These are phyloP conservation scores for Pichia cactophila DNA, from an alignment of 1,139 yeast species.

Conservation along the genomic window DNA sequence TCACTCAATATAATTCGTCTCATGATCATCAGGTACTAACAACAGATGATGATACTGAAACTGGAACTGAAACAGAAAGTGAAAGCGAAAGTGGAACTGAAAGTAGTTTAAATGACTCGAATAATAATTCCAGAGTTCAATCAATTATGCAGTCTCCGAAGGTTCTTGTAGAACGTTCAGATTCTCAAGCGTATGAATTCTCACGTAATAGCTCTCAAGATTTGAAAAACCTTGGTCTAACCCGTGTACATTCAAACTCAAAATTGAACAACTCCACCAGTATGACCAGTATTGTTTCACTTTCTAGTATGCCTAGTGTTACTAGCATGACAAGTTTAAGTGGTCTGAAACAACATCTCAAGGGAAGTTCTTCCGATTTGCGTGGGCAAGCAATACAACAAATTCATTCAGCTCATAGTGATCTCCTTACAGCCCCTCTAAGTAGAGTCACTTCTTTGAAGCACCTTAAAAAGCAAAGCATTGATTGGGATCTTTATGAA, in stretches of 20 bases:
- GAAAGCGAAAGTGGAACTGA: slow-evolving; percentile 27
- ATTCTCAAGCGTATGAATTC: slow-evolving; percentile 28
- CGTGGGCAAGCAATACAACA: slow-evolving; percentile 11
- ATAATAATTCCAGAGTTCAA: not conserved
- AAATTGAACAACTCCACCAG: slow-evolving; percentile 6
- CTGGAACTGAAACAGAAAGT: slow-evolving; percentile 22
- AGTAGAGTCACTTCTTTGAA: slow-evolving; percentile 11
- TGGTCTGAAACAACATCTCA: slow-evolving; percentile 10
- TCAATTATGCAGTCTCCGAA: slow-evolving; percentile 6
- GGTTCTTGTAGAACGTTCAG: slow-evolving; percentile 19
- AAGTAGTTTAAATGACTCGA: slow-evolving; percentile 25
- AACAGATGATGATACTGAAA: slow-evolving; percentile 21
- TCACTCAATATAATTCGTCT: slow-evolving; percentile 35
- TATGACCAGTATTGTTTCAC: slow-evolving; percentile 8
- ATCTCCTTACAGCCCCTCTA: slow-evolving; percentile 5
- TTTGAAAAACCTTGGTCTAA: slow-evolving; percentile 6
- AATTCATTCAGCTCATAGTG: slow-evolving; percentile 3
- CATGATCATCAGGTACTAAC: slow-evolving; percentile 40
- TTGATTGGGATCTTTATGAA: slow-evolving; percentile 18
- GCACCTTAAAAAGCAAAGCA: slow-evolving; percentile 16
- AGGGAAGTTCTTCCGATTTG: slow-evolving; percentile 14
- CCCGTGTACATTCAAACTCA: not conserved
- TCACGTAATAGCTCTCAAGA: slow-evolving; percentile 6
- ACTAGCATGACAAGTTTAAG: slow-evolving; percentile 6
- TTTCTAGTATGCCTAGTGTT: slow-evolving; percentile 7